phyloP scores from a whole-genome alignment of 306 rosid species.

The Astragalus glycyphyllos region DNA sequence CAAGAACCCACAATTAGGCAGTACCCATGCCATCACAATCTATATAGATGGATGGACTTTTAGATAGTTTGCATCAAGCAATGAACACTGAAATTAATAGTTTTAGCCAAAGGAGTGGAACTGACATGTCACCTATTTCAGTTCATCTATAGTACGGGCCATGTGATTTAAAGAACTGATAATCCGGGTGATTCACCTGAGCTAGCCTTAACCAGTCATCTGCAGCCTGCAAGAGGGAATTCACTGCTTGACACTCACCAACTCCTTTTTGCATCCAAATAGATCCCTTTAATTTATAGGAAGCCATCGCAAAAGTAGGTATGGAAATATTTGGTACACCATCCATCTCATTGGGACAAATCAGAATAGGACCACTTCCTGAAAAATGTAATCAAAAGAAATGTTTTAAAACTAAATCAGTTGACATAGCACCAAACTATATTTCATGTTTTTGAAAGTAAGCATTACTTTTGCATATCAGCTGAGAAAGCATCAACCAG shows the following conservation, averaged over 20 bases:
- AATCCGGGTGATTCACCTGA: constrained; percentile 88
- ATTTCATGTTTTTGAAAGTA: constrained; percentile 10
- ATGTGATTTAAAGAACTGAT: constrained; percentile 75
- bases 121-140: constrained; percentile 32
- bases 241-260: constrained; percentile 56
- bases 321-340: constrained; percentile 66
- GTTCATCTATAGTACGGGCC: constrained; percentile 60
- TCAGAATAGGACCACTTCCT: constrained; percentile 67
- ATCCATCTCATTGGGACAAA: constrained; percentile 67
- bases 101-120: constrained; percentile 38
- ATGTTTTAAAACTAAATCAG: constrained; percentile 25
- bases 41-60: constrained; percentile 37
- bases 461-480: constrained; percentile 5
- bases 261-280: constrained; percentile 67
- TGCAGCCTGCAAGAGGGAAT: constrained; percentile 74
- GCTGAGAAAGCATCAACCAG: neutral
- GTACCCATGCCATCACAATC: constrained; percentile 40
- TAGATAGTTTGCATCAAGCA: constrained; percentile 43
- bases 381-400: constrained; percentile 31
- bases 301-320: constrained; percentile 78
- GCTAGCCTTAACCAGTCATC: constrained; percentile 73
- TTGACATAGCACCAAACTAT: constrained; percentile 9
- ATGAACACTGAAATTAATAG: constrained; percentile 47
- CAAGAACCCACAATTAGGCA: constrained; percentile 41
- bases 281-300: constrained; percentile 80